Evolutionary conservation across 345 rosid genomes (phyloP).

Genomic region (Microcos paniculata): DNA sequence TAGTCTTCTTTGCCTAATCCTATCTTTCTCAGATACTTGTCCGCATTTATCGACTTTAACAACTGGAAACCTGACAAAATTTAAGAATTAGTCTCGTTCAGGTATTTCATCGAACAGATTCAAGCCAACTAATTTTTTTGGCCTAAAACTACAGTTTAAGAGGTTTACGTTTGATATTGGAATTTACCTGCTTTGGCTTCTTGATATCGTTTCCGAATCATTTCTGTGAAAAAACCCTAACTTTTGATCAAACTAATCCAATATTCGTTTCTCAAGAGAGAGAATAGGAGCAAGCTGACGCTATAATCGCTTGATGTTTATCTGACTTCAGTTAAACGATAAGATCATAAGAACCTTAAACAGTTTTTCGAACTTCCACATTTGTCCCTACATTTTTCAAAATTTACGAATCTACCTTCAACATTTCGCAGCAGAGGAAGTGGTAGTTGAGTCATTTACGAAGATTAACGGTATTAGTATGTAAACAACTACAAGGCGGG

Average conservation of each 20-base stretch:
- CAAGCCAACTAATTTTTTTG: neutral
- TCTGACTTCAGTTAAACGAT: neutral
- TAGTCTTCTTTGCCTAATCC: constrained; percentile 36
- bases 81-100: neutral
- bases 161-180: neutral
- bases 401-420: neutral
- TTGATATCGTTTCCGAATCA: constrained; percentile 9
- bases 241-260: neutral
- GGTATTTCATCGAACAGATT: constrained; percentile 14
- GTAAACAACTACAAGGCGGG: too few relatives aligned
- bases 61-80: constrained; percentile 5
- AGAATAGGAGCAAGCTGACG: neutral
- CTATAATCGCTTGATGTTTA: neutral
- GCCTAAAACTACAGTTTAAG: too few relatives aligned
- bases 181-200: constrained; percentile 12
- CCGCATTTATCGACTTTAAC: neutral
- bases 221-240: neutral
- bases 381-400: neutral
- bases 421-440: neutral
- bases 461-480: too few relatives aligned
- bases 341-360: neutral
- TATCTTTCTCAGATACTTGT: constrained; percentile 11
- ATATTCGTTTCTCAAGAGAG: neutral
- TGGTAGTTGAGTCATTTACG: neutral
- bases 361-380: neutral